Conservation (phyloP, 345 rosid species). For the Boechera stricta region DNA sequence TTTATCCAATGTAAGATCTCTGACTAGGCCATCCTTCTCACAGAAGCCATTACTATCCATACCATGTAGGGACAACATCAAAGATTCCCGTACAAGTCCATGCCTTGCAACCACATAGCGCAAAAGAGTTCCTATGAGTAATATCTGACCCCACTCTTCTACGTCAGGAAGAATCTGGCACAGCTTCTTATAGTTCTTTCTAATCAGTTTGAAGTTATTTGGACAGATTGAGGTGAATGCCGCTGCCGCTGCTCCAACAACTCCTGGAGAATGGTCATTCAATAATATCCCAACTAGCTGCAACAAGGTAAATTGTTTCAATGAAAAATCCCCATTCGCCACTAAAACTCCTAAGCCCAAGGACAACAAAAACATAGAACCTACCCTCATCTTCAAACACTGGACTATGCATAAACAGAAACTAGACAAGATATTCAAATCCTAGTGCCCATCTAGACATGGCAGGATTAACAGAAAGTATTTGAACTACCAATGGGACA, state of each 20-base stretch:
- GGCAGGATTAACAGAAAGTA: neutral
- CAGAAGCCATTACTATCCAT: slow-evolving; percentile 47
- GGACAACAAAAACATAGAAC: slow-evolving; percentile 3
- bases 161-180: slow-evolving; percentile 96
- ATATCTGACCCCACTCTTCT: slow-evolving; percentile 99
- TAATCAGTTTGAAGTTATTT: slow-evolving; percentile 71
- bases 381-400: slow-evolving; percentile 8
- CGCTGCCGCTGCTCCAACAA: slow-evolving; percentile 96
- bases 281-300: slow-evolving; percentile 87
- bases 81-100: slow-evolving; percentile 88
- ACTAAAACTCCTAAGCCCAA: slow-evolving; percentile 1
- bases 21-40: slow-evolving; percentile 54
- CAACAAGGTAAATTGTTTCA: slow-evolving; percentile 38
- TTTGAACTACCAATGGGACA: neutral
- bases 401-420: slow-evolving; percentile 13
- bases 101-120: slow-evolving; percentile 81
- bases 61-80: slow-evolving; percentile 71
- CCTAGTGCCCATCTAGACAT: neutral
- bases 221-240: slow-evolving; percentile 91
- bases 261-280: slow-evolving; percentile 86
- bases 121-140: slow-evolving; percentile 76
- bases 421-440: neutral
- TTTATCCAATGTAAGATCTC: slow-evolving; percentile 47
- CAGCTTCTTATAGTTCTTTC: slow-evolving; percentile 69
- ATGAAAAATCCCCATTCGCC: slow-evolving; percentile 7